Conservation (phyloP, 441 rosid species). For the Gossypium trilobum region DNA sequence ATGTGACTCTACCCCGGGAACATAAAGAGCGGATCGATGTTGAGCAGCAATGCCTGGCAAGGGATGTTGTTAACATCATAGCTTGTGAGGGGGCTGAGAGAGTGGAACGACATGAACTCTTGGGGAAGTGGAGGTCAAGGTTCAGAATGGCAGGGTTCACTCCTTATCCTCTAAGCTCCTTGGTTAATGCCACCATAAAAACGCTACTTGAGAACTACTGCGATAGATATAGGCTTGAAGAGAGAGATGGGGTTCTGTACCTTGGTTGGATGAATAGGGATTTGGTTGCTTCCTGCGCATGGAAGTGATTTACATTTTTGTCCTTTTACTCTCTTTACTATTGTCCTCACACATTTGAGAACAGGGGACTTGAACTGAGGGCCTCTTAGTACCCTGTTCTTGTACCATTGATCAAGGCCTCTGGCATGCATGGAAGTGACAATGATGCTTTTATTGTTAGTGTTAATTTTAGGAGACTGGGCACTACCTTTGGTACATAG, state of each 20-base stretch:
- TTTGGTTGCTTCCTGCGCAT: conserved; percentile 78
- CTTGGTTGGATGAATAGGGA: conserved; percentile 83
- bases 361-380: not conserved
- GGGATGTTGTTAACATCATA: conserved; percentile 73
- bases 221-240: conserved; percentile 58
- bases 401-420: not conserved
- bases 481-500: not conserved
- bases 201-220: conserved; percentile 50
- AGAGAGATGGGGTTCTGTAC: conserved; percentile 61
- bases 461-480: not conserved
- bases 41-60: conserved; percentile 82
- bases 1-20: conserved; percentile 54
- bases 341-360: not conserved
- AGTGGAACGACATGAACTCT: conserved; percentile 71
- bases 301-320: conserved; percentile 37
- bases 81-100: conserved; percentile 83
- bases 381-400: not conserved
- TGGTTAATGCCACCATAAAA: conserved; percentile 60
- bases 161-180: conserved; percentile 60
- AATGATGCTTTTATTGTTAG: not conserved
- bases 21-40: conserved; percentile 68
- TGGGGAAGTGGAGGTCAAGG: conserved; percentile 72
- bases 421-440: not conserved
- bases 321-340: not conserved
- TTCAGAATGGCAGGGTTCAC: conserved; percentile 70